Base-by-base conservation (phyloP, 108 stramenopile genomes). In the Conticribra guillardii region DNA sequence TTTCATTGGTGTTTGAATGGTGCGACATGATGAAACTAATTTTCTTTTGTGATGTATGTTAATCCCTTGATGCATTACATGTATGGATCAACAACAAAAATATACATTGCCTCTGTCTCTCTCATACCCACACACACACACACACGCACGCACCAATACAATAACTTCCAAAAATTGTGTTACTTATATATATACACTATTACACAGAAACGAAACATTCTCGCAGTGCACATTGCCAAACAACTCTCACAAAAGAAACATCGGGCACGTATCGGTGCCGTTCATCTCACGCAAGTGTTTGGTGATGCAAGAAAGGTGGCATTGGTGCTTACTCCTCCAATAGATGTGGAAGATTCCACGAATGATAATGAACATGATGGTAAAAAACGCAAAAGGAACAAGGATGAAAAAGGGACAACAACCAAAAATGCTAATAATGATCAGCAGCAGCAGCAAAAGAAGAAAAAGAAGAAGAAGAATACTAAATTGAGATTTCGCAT, bases 171-270 rank as follows among this genome's bases (percentile, higher is more conserved):
- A n/a, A n/a, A n/a, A n/a, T n/a, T n/a, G n/a, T n/a, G n/a, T n/a
- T n/a, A n/a, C 46, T 4, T 54, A 9, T 49, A 29, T 27, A 19
- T 17, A 15, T 47, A 34, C 26, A 22, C 30, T 34, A 22, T 63
- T 29, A 7, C 55, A 30, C 69, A 89, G 89, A 93, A 93, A 91
- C 82, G 88, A 59, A 89, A 89, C 34, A 58, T 83, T 18, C 67
- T 91, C 5, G 79, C 86, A 28, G 65, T 83, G 17, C 61, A 82
- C 28, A 79, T 94, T 29, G 89, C 87, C 49, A 65, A 70, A 62
- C 53, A 74, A 15, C 77, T 95, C 2, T 79, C 83, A 3, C 71
- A 82, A 30, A 76, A 89, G 60, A 85, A 82, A 71, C 64, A 73
- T 57, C 67, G 68, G 22, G 29, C 53, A 5, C 57, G 28, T 11